Evolutionary conservation across 1,284 basidiomycete species (phyloP), one percentile per base, ranked within the genome.

Genomic region (Sporisorium reilianum): DNA sequence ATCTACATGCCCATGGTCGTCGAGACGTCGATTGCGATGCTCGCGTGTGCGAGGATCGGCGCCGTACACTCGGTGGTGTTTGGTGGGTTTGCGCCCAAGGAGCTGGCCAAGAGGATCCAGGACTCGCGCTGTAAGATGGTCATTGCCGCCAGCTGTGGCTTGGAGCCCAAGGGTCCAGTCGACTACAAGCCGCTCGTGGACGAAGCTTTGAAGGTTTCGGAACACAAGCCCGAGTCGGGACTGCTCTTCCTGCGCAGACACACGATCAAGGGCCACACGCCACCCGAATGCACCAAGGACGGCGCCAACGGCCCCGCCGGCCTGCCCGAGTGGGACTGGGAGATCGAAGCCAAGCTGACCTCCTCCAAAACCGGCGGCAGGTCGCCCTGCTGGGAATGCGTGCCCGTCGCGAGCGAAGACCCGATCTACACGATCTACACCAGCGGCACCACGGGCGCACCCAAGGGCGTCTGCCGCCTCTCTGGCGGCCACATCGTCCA

Each of bases 1-100:
- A 78, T 84, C 51, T 84, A 84, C 67, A 77, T 83, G 72, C 81
- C 83, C 34, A 84, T 84, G 82, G 73, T 83, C 7, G 68, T 75
- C 42, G 81, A 83, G 44, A 78, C 82, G 7, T 75, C 77, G 11
- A 62, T 83, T 34, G 80, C 82, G 3, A 81, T 84, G 77, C 55
- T 84, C 7, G 82, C 82, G 0, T 81, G 79, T 54, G 78, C 80
- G 0, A 50, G 82, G 23, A 74, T 84, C n/a, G 82, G 82, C 6
- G 82, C 80, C 11, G 77, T 84, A 14, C 80, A 84, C 41, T 82
- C 80, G 38, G 82, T 84, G 34, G 82, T 84, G 32, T 84, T 84
- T 64, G 82, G 79, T 22, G 82, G 82, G 0, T 84, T 84, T 45
- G 79, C 82, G 6, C 63, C 79, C 23, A 61, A 75, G 52, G 82